These are phyloP conservation scores for Pythium rhizo-oryzae DNA, from an alignment of 352 stramenopile genomes.

Conservation along the genomic window DNA sequence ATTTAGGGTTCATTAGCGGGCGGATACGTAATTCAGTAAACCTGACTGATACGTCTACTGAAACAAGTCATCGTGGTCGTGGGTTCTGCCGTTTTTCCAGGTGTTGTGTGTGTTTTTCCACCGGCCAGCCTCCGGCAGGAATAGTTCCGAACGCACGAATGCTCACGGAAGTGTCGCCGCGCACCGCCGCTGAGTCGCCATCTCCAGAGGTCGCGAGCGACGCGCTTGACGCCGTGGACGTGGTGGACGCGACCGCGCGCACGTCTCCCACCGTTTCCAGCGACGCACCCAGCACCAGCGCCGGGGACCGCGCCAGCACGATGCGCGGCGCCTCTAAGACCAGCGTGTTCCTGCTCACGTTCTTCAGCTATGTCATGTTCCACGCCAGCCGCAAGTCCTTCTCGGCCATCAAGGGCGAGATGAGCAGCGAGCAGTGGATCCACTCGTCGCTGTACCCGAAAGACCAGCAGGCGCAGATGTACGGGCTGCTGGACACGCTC, in stretches of 20 bases:
- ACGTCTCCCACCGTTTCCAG: neutral
- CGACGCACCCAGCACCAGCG: neutral
- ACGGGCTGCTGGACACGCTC: constrained; percentile 77
- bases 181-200: neutral
- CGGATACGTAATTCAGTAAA: no score
- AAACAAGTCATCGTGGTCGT: neutral
- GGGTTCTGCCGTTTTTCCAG: no score
- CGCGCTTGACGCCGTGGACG: neutral
- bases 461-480: constrained; percentile 82
- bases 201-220: neutral
- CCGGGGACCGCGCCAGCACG: neutral
- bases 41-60: neutral
- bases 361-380: constrained; percentile 84
- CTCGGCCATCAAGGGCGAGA: constrained; percentile 82
- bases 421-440: constrained; percentile 81
- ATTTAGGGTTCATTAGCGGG: no score
- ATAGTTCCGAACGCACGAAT: neutral
- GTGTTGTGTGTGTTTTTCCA: no score
- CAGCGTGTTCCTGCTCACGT: constrained; percentile 71
- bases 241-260: constrained; percentile 1
- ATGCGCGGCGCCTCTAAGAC: constrained; percentile 50
- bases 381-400: constrained; percentile 81
- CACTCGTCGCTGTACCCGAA: constrained; percentile 56
- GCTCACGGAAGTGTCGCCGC: neutral
- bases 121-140: no score